A percentile compares a stretch with the other conserved stretches of the same genome.
These are phyloP conservation scores for Melanogaster broomeanus DNA, from an alignment of 768 basidiomycete species.

Conservation along the genomic window DNA sequence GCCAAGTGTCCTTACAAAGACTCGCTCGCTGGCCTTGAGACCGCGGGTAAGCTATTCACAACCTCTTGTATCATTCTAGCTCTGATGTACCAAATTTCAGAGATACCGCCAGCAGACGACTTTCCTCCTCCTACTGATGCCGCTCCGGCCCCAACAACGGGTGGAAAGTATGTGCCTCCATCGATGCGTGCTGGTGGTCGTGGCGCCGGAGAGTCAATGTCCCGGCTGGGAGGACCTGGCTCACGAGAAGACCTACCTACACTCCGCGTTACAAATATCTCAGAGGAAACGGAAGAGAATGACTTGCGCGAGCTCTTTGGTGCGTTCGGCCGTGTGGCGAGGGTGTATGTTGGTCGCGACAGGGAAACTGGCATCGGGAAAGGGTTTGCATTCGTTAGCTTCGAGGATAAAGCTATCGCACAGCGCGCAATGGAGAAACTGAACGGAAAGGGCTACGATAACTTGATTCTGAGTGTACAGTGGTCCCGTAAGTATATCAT, in stretches of 20 bases:
- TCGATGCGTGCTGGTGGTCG: conserved; percentile 77
- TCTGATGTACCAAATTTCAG: conserved; percentile 18
- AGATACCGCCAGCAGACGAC: conserved; percentile 40
- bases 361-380: conserved; percentile 93
- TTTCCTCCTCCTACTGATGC: conserved; percentile 37
- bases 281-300: conserved; percentile 91
- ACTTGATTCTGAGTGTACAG: conserved; percentile 73
- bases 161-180: conserved; percentile 93
- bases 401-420: conserved; percentile 77
- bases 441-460: conserved; percentile 91
- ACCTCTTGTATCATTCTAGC: background rate
- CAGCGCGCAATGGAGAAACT: conserved; percentile 91
- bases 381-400: conserved; percentile 97
- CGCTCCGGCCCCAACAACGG: conserved; percentile 37
- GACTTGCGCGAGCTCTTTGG: conserved; percentile 93
- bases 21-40: conserved; percentile 77
- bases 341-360: conserved; percentile 95
- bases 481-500: conserved; percentile 57
- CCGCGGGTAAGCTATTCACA: conserved; percentile 43
- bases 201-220: conserved; percentile 77
- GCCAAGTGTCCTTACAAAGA: conserved; percentile 99
- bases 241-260: conserved; percentile 92
- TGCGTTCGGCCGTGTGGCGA: conserved; percentile 77
- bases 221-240: conserved; percentile 42
- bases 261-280: conserved; percentile 94